These are phyloP conservation scores for Aspergillus melleus DNA, from an alignment of 2,329 filamentous ascomycete species.

Conservation along the genomic window DNA sequence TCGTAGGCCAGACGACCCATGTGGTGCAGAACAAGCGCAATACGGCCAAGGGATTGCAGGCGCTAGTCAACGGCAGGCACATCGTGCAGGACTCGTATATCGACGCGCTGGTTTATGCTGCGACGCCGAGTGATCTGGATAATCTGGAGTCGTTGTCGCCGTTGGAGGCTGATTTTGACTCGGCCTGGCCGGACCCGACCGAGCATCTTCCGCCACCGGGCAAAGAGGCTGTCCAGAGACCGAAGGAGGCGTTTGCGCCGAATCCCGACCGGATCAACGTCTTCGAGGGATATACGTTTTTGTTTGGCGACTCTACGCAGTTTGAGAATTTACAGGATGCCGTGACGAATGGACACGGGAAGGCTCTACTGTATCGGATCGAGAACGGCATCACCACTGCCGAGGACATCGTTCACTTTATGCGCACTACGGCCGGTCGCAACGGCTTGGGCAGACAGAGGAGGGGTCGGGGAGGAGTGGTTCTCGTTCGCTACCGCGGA, in stretches of 20 bases:
- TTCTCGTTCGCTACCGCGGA: constrained; percentile 72
- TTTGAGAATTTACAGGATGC: constrained; percentile 72
- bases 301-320: constrained; percentile 78
- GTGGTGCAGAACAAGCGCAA: constrained; percentile 88
- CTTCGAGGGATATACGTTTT: constrained; percentile 84
- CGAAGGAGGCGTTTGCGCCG: constrained; percentile 70
- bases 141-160: constrained; percentile 53
- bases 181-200: constrained; percentile 73
- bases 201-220: constrained; percentile 72
- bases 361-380: constrained; percentile 69
- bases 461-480: constrained; percentile 66
- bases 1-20: constrained; percentile 73
- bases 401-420: constrained; percentile 75
- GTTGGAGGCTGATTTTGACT: constrained; percentile 78
- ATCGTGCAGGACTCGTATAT: constrained; percentile 75
- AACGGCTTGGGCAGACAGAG: constrained; percentile 67
- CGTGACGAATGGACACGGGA: constrained; percentile 78
- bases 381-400: constrained; percentile 63
- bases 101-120: constrained; percentile 66
- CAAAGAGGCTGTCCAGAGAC: constrained; percentile 70
- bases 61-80: constrained; percentile 75
- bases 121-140: constrained; percentile 53
- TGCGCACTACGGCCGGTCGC: constrained; percentile 71
- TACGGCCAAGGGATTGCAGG: constrained; percentile 81
- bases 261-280: constrained; percentile 65